Evolutionary conservation across 257 asterid species (phyloP), one percentile per base, ranked within the genome.

Genomic region (Solanum medicagineum): DNA sequence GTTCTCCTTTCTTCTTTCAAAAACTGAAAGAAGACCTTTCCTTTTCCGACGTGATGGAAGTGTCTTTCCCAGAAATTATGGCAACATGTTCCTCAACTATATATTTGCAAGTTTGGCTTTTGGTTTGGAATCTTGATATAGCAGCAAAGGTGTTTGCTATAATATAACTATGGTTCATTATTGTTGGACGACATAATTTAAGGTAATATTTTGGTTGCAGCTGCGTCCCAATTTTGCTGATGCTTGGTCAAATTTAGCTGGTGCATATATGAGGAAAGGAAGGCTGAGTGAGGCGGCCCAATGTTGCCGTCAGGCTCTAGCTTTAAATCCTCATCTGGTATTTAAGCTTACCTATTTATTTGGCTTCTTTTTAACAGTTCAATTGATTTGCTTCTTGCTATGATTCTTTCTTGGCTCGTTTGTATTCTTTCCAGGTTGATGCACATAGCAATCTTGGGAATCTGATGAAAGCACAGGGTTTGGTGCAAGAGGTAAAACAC

Each of bases 381-480:
- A 83, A 63, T 15, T 26, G 77, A 42, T 84, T 57, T 62, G 29
- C 77, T 71, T 70, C 19, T 24, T 84, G 80, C 42, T n/a, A 83
- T 29, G 45, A 84, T 69, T 75, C 45, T 87, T 84, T 60, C 68
- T 82, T 57, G 80, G 62, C 56, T 74, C 8, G 4, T 62, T 54
- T 79, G 66, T 63, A 32, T 81, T 57, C 87, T 51, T 81, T 88
- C 45, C 90, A 97, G 99, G 99, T 97, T 86, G 99, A 97, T 86
- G 98, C 99, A 83, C 99, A 97, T 87, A 95, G 99, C 85, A 97
- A 97, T 90, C 97, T 97, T 86, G 99, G 99, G 73, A 97, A 97
- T 91, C 88, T 97, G 90, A 94, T 97, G 99, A 97, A 97, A 91
- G 98, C 98, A 74, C 99, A 97, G 90, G 99, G 99, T 69, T 85